Conservation (phyloP, 495 filamentous ascomycete species). For the Hypomontagnella monticulosa region DNA sequence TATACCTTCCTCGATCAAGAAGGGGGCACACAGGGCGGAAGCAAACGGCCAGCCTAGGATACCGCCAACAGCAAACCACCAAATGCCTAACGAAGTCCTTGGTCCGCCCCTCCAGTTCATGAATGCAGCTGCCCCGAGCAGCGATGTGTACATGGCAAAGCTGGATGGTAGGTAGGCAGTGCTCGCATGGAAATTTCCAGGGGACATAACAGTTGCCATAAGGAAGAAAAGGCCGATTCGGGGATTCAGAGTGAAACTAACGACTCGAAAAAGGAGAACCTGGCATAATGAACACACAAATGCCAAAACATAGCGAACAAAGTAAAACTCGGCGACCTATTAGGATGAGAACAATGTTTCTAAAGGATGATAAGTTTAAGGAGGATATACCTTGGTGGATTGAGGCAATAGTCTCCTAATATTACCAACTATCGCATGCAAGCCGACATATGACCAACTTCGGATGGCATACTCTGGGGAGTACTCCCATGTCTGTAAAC, state of each 20-base stretch:
- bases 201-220: constrained; percentile 75
- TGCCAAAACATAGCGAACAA: constrained; percentile 78
- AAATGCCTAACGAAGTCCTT: constrained; percentile 81
- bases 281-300: constrained; percentile 81
- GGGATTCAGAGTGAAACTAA: constrained; percentile 77
- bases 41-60: constrained; percentile 97
- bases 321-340: constrained; percentile 84
- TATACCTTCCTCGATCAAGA: constrained; percentile 78
- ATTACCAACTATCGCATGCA: constrained; percentile 80
- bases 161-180: constrained; percentile 89
- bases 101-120: constrained; percentile 82
- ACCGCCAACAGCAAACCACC: constrained; percentile 91
- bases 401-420: constrained; percentile 69
- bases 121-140: constrained; percentile 87
- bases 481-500: constrained; percentile 98
- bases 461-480: constrained; percentile 94
- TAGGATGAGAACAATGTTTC: constrained; percentile 29
- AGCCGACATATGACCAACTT: constrained; percentile 91
- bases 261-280: constrained; percentile 77
- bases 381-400: constrained; percentile 57
- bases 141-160: constrained; percentile 95
- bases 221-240: constrained; percentile 86
- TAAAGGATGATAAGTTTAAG: not conserved
- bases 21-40: constrained; percentile 81
- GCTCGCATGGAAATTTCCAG: constrained; percentile 94